Percentiles rank a stretch among this genome's conserved stretches.
Evolutionary conservation across 2,329 filamentous ascomycete genomes (phyloP).

Genomic region (Colletotrichum filicis): DNA sequence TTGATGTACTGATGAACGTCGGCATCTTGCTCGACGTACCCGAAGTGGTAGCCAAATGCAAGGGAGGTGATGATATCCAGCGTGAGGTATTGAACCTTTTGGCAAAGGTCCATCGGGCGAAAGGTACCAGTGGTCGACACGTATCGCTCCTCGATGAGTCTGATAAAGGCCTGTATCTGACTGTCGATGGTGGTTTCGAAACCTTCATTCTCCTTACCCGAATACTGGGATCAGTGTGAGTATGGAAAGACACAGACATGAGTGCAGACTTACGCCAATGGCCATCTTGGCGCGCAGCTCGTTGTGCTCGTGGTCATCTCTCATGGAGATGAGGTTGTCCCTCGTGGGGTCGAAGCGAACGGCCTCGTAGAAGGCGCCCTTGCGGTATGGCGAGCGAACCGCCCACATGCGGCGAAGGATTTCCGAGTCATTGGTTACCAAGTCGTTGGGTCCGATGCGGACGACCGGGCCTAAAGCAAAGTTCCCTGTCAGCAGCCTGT

Average conservation of each 20-base stretch:
- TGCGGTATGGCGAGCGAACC: constrained; percentile 44
- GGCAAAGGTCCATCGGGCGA: constrained; percentile 59
- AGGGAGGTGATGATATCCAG: constrained; percentile 66
- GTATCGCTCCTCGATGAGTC: constrained; percentile 60
- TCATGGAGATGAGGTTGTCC: constrained; percentile 46
- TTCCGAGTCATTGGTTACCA: constrained; percentile 49
- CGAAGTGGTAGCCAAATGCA: constrained; percentile 62
- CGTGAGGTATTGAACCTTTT: constrained; percentile 63
- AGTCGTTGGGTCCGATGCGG: constrained; percentile 48
- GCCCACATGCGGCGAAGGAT: constrained; percentile 46
- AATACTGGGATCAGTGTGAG: constrained; percentile 50
- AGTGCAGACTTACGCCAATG: constrained; percentile 47
- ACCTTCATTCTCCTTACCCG: constrained; percentile 62
- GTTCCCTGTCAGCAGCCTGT: constrained; percentile 34
- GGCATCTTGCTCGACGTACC: constrained; percentile 57
- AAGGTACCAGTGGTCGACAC: constrained; percentile 44
- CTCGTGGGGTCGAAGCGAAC: constrained; percentile 43
- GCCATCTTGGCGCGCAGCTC: constrained; percentile 59
- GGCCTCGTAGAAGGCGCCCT: constrained; percentile 52
- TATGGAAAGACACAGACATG: background rate
- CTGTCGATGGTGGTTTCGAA: constrained; percentile 62
- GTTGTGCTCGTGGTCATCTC: constrained; percentile 52
- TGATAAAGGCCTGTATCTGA: constrained; percentile 56
- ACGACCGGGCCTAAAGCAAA: constrained; percentile 44
- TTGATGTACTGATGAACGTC: constrained; percentile 61